Evolutionary conservation across 208 protist species (phyloP).

Genomic region (Angomonas ambiguus): DNA sequence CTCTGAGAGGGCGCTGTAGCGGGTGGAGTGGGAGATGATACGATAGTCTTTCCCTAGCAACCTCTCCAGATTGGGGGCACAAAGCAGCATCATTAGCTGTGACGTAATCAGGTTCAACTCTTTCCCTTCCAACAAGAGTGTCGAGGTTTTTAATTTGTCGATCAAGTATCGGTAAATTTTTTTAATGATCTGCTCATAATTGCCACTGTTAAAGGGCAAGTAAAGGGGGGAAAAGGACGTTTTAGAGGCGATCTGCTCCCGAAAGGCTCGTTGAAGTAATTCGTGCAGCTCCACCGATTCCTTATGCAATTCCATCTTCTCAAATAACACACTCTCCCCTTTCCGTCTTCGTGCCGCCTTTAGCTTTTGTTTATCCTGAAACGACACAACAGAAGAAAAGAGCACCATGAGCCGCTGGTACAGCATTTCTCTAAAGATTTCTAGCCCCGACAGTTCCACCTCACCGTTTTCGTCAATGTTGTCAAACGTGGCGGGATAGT

Average conservation of each 20-base stretch:
- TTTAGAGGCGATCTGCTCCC: background rate
- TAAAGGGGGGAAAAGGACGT: slow-evolving; percentile 1
- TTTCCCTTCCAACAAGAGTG: background rate
- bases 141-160: background rate
- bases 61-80: background rate
- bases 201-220: background rate
- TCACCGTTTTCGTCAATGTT: slow-evolving; percentile 37
- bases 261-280: background rate
- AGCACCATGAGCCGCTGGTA: slow-evolving; percentile 51
- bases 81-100: background rate
- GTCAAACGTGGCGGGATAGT: slow-evolving; percentile 65
- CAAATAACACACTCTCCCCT: background rate
- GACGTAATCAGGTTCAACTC: slow-evolving; percentile 2
- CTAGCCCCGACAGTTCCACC: slow-evolving; percentile 48
- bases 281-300: slow-evolving; percentile 1
- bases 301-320: background rate
- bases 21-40: slow-evolving; percentile 52
- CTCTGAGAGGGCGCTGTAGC: slow-evolving; percentile 29
- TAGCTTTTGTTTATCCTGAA: background rate
- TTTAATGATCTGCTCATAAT: background rate
- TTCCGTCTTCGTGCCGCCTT: background rate
- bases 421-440: slow-evolving; percentile 49
- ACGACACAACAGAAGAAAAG: slow-evolving; percentile 9
- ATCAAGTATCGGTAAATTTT: slow-evolving; percentile 1
- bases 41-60: slow-evolving; percentile 12